These are phyloP conservation scores for Colletotrichum incanum DNA, from an alignment of 2,329 filamentous ascomycete species.

Conservation along the genomic window DNA sequence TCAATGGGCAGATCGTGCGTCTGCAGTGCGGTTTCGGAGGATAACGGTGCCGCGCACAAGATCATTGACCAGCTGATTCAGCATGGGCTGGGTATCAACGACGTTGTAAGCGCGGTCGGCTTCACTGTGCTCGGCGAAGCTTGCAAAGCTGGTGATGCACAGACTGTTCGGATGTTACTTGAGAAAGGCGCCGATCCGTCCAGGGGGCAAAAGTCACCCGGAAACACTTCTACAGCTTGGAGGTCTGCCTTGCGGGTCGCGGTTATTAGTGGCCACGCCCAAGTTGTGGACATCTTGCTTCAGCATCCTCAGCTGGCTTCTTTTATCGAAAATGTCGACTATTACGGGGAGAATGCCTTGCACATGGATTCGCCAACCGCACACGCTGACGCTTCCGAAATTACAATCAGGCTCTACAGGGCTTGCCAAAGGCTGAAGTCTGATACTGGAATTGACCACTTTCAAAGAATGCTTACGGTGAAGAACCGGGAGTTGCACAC, in stretches of 20 bases:
- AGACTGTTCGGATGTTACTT: conserved; percentile 45
- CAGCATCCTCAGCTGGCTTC: conserved; percentile 40
- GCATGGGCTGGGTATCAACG: conserved; percentile 45
- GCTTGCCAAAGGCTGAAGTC: conserved; percentile 37
- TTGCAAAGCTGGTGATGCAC: conserved; percentile 33
- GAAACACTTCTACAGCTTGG: conserved; percentile 31
- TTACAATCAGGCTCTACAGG: conserved; percentile 33
- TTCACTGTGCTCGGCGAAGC: conserved; percentile 44
- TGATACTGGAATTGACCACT: conserved; percentile 44
- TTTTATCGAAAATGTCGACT: conserved; percentile 43
- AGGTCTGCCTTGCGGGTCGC: conserved; percentile 42
- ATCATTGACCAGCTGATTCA: conserved; percentile 42
- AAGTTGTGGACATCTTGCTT: conserved; percentile 42
- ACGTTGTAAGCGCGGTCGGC: conserved; percentile 37
- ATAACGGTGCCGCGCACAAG: conserved; percentile 25
- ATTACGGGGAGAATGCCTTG: conserved; percentile 40
- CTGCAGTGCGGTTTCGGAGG: conserved; percentile 27
- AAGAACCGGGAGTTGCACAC: conserved; percentile 18
- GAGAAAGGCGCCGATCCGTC: conserved; percentile 46
- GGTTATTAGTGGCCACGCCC: not conserved
- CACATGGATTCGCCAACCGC: not conserved
- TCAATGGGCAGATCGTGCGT: conserved; percentile 38
- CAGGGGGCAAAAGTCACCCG: conserved; percentile 35
- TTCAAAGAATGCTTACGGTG: conserved; percentile 38
- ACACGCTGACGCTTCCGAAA: not conserved